Evolutionary conservation across 2,329 filamentous ascomycete species (phyloP).

Genomic region (Trichoderma koningii): DNA sequence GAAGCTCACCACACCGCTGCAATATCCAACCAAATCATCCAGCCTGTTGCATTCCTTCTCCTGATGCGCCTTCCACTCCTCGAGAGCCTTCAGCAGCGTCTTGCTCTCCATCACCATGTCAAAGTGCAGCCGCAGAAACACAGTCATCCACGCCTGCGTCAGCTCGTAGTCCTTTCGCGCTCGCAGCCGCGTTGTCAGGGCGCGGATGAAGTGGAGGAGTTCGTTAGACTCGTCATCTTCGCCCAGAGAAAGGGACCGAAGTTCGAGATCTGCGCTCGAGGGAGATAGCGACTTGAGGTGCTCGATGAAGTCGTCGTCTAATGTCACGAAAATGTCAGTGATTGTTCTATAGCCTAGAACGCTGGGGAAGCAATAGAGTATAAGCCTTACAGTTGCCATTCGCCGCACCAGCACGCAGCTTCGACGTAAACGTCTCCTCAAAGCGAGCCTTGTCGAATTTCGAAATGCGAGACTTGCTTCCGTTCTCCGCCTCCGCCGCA

Average conservation of each 20-base stretch:
- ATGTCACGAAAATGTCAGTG: conserved; percentile 31
- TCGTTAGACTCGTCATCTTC: conserved; percentile 62
- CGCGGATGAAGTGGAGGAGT: conserved; percentile 76
- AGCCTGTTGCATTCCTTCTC: conserved; percentile 70
- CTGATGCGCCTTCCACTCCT: conserved; percentile 72
- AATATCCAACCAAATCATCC: conserved; percentile 80
- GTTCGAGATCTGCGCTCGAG: conserved; percentile 84
- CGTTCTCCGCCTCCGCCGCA: conserved; percentile 43
- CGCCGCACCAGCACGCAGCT: conserved; percentile 55
- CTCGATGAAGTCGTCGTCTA: conserved; percentile 68
- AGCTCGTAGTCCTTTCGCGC: conserved; percentile 85
- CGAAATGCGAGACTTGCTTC: conserved; percentile 65
- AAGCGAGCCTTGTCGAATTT: conserved; percentile 62
- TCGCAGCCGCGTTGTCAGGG: conserved; percentile 70
- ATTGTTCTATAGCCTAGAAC: conserved; percentile 3
- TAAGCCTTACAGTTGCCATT: conserved; percentile 62
- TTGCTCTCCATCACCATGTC: conserved; percentile 55
- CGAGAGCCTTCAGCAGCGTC: conserved; percentile 59
- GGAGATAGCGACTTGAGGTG: conserved; percentile 81
- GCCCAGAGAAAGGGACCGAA: conserved; percentile 70
- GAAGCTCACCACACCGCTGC: conserved; percentile 81
- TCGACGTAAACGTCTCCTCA: conserved; percentile 60
- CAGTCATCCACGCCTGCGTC: conserved; percentile 95
- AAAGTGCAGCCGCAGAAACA: conserved; percentile 81
- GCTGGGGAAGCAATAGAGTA: neutral